Evolutionary conservation across 139 green algal species (phyloP).

Genomic region (Ulvella scutata): DNA sequence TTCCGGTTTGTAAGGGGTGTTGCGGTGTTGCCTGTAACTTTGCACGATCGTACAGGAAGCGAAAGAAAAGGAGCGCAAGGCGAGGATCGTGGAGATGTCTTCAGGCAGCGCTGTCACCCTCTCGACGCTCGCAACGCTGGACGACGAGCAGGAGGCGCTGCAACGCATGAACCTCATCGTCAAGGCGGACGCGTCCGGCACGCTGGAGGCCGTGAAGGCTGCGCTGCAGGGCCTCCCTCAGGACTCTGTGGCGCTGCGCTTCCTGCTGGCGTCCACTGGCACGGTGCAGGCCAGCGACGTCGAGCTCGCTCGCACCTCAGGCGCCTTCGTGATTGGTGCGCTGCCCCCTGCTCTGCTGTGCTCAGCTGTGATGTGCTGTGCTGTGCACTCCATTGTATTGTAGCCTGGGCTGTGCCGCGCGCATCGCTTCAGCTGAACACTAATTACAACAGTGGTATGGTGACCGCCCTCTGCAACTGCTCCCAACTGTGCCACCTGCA

Average conservation of each 20-base stretch:
- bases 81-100: conserved; percentile 38
- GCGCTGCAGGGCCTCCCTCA: conserved; percentile 74
- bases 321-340: conserved; percentile 33
- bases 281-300: conserved; percentile 78
- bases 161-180: conserved; percentile 42
- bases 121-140: conserved; percentile 54
- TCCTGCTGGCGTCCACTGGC: conserved; percentile 65
- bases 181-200: conserved; percentile 70
- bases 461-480: no score
- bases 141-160: conserved; percentile 37
- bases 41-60: conserved; percentile 1
- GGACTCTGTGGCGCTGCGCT: conserved; percentile 73
- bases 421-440: no score
- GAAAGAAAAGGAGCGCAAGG: conserved; percentile 18
- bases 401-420: no score
- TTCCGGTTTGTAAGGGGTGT: no score
- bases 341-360: conserved; percentile 6
- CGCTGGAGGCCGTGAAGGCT: conserved; percentile 76
- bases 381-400: no score
- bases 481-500: no score
- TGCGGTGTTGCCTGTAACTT: no score
- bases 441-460: no score
- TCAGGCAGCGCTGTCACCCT: conserved; percentile 74
- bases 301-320: conserved; percentile 69
- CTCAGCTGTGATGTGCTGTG: no score